Evolutionary conservation across 1,284 basidiomycete genomes (phyloP), one percentile per base, ranked within the genome.

Genomic region (Trametes polyzona): DNA sequence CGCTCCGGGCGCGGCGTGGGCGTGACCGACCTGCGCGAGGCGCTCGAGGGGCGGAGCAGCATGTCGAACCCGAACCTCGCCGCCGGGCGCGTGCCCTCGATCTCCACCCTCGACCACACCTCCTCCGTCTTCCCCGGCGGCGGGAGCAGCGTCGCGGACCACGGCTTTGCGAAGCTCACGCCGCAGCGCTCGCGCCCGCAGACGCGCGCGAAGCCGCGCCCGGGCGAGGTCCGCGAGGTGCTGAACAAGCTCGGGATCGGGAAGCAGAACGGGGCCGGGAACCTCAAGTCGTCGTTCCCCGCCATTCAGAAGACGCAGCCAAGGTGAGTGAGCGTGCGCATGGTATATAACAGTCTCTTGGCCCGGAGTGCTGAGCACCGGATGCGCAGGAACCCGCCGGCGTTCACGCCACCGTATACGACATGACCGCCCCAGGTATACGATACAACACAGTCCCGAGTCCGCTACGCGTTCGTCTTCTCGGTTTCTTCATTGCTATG

Each of bases 1-100:
- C 83, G 89, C 47, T 89, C 89, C 4, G 81, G 84, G 8, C 81
- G 87, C 61, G 87, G 87, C 2, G 86, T 95, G 9, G 94, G 94
- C 26, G 93, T 96, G 12, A 86, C 83, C 1, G 93, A 95, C 69
- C 79, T 96, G 41, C 81, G 93, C 51, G 92, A 95, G 64, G 93
- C 93, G 8, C 75, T 96, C 2, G 92, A 92, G 74, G 90, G 90
- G 17, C 84, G 90, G 36, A 85, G 82, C 64, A 89, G 87, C 66
- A 82, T 88, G 80, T 93, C 91, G 4, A 92, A 89, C 68, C 80
- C 88, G 24, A 83, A 84, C 19, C 75, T 92, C 33, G 63, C 67
- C 35, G 55, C 66, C 35, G 57, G 52, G 33, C 79, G 78, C 17
- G 80, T 86, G 10, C 82, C 87, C 21, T 92, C 90, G 12, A 76